Percentiles rank a stretch among this genome's conserved stretches.
phyloP scores from a whole-genome alignment of 2,329 filamentous ascomycete species.

The Fusarium compactum region DNA sequence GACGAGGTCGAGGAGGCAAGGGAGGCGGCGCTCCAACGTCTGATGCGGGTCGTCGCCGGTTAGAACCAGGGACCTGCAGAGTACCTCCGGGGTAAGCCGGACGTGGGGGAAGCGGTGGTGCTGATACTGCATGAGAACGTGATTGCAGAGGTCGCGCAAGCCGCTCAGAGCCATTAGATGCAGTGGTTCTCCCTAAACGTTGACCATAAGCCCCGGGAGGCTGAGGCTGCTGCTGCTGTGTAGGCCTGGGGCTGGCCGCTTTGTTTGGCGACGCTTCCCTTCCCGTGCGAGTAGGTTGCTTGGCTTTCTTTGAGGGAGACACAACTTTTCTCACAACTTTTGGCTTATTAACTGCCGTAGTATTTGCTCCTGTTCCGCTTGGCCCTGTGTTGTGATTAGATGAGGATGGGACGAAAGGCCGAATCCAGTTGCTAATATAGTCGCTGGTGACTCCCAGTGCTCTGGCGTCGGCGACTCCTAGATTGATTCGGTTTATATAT shows the following conservation, averaged over 20 bases:
- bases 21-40: constrained; percentile 43
- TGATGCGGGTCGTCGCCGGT: constrained; percentile 34
- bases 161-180: constrained; percentile 10
- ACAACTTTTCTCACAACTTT: constrained; percentile 36
- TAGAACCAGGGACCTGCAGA: constrained; percentile 9
- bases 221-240: constrained; percentile 3
- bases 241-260: constrained; percentile 13
- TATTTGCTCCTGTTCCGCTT: background rate
- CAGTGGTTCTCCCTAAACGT: constrained; percentile 9
- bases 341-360: constrained; percentile 21
- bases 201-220: constrained; percentile 13
- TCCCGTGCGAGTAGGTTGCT: constrained; percentile 31
- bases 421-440: constrained; percentile 54
- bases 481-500: constrained; percentile 56
- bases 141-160: constrained; percentile 8
- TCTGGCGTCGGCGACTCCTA: constrained; percentile 53
- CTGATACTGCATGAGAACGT: constrained; percentile 15
- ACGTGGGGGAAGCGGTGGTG: constrained; percentile 33
- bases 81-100: constrained; percentile 26
- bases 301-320: constrained; percentile 24
- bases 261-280: constrained; percentile 44
- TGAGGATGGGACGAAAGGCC: constrained; percentile 52
- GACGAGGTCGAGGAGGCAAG: constrained; percentile 46
- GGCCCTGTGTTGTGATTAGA: constrained; percentile 23
- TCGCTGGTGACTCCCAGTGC: constrained; percentile 52